phyloP scores from a whole-genome alignment of 805 yeast genomes.

The Komagataella kurtzmanii region DNA sequence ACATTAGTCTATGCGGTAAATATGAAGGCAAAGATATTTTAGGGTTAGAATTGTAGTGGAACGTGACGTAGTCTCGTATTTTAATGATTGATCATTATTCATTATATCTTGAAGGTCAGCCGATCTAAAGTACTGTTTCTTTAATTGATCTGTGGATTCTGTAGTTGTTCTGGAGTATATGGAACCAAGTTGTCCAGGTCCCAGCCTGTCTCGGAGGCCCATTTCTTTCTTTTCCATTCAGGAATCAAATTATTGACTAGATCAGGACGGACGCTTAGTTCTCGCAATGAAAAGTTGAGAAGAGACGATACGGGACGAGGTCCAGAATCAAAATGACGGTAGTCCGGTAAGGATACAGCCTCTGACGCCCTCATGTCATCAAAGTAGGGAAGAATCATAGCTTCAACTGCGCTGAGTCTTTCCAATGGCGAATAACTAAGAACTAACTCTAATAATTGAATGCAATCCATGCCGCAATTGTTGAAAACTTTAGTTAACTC shows the following conservation, averaged over 20 bases:
- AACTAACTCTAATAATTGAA: constrained; percentile 40
- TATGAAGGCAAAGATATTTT: background rate
- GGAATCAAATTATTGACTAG: constrained; percentile 29
- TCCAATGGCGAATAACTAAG: constrained; percentile 58
- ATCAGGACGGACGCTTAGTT: constrained; percentile 29
- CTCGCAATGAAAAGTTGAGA: constrained; percentile 38
- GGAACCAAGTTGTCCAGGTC: constrained; percentile 26
- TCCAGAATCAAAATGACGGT: constrained; percentile 28
- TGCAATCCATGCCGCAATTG: constrained; percentile 35
- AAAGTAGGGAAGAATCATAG: constrained; percentile 39
- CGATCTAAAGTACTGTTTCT: background rate
- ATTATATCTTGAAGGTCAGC: background rate
- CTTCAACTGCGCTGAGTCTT: constrained; percentile 45
- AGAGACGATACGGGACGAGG: constrained; percentile 27
- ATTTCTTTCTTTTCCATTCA: constrained; percentile 15
- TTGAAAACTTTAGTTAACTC: constrained; percentile 59
- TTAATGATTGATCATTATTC: background rate
- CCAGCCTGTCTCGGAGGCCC: constrained; percentile 7
- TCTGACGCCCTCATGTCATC: constrained; percentile 30
- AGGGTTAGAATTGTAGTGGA: background rate
- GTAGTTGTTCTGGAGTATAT: constrained; percentile 20
- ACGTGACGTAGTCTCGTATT: background rate
- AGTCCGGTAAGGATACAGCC: constrained; percentile 14
- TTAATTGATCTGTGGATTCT: constrained; percentile 12
- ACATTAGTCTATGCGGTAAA: background rate